These are phyloP conservation scores for Erodium maritimum DNA, from an alignment of 345 rosid species.

Conservation along the genomic window DNA sequence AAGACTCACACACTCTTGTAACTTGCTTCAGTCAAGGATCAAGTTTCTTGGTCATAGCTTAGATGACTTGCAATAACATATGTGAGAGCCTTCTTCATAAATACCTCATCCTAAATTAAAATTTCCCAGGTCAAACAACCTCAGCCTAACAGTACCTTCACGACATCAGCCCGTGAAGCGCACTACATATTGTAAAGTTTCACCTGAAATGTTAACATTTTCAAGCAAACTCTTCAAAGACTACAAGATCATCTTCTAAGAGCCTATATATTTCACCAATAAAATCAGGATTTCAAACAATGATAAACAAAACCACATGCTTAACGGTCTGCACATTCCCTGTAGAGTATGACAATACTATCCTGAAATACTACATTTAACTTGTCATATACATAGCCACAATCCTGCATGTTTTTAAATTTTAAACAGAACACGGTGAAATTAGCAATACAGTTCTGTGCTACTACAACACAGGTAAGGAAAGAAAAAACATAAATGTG, in stretches of 20 bases:
- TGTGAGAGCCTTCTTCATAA: no score
- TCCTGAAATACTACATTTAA: neutral
- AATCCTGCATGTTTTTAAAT: neutral
- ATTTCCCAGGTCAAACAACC: no score
- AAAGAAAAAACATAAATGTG: neutral
- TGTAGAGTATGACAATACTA: neutral
- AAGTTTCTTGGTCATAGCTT: no score
- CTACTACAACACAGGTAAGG: neutral
- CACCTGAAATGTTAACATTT: neutral
- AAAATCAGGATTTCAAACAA: neutral
- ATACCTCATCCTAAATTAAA: no score
- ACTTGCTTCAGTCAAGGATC: no score
- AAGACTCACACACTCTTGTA: no score
- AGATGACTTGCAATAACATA: no score
- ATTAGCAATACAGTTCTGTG: no score
- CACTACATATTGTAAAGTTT: neutral
- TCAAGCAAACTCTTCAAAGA: neutral
- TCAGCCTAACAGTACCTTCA: no score
- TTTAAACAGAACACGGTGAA: neutral
- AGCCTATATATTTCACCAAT: neutral
- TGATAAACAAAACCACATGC: neutral
- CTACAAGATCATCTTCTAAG: neutral
- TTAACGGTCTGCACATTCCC: neutral
- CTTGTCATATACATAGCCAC: neutral
- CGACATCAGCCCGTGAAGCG: neutral